Evolutionary conservation across 2,329 filamentous ascomycete species (phyloP).

Genomic region (Nectriaceae sp.): DNA sequence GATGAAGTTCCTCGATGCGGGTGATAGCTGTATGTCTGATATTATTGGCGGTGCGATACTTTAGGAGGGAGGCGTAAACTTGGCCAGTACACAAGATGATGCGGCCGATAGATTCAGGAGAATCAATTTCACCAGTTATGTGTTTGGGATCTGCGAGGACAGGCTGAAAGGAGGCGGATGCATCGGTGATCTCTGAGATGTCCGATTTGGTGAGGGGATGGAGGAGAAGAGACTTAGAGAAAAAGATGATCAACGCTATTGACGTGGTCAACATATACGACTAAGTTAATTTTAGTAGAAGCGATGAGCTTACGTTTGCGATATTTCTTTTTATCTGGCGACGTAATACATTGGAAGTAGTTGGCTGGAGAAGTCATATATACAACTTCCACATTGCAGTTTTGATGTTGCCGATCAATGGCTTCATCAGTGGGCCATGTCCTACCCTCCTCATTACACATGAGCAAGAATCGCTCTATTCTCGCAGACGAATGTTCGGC

Average conservation of each 20-base stretch:
- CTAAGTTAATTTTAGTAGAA: neutral
- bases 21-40: conserved; percentile 20
- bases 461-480: conserved; percentile 93
- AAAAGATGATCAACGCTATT: conserved; percentile 89
- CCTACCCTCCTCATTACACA: conserved; percentile 94
- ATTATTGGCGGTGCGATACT: conserved; percentile 13
- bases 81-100: conserved; percentile 93
- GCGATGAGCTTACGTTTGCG: conserved; percentile 75
- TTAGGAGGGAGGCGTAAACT: conserved; percentile 65
- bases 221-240: conserved; percentile 93
- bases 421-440: conserved; percentile 79
- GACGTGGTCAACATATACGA: too few species aligned
- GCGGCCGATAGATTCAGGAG: conserved; percentile 82
- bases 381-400: conserved; percentile 97
- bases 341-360: conserved; percentile 90
- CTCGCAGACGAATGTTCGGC: conserved; percentile 97
- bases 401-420: conserved; percentile 92
- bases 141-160: conserved; percentile 89
- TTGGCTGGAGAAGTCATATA: conserved; percentile 95
- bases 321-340: conserved; percentile 98
- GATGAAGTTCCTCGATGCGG: conserved; percentile 26
- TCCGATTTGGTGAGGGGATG: conserved; percentile 86
- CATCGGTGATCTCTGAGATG: conserved; percentile 85
- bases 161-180: conserved; percentile 86
- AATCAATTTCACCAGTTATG: conserved; percentile 68